These are phyloP conservation scores for Barbatosphaeria neglecta DNA, from an alignment of 495 filamentous ascomycete genomes.

Conservation along the genomic window DNA sequence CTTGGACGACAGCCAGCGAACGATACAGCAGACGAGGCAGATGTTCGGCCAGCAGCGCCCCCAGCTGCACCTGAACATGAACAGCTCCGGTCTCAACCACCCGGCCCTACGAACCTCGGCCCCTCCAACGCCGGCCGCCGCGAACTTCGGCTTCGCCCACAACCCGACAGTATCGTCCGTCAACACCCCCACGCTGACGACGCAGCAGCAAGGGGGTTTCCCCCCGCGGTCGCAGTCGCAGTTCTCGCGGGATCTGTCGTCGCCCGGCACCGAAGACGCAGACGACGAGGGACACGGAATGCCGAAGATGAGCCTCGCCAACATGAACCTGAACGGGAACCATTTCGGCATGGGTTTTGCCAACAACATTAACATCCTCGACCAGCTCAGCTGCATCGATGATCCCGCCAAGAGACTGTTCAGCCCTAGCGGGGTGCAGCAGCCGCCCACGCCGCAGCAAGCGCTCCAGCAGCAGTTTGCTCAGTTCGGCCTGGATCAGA, in stretches of 20 bases:
- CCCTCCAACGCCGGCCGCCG: constrained; percentile 72
- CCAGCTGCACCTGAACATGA: constrained; percentile 65
- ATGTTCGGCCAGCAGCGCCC: constrained; percentile 67
- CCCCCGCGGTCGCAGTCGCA: constrained; percentile 33
- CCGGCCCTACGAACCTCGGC: constrained; percentile 77
- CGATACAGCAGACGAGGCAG: constrained; percentile 45
- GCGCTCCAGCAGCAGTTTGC: constrained; percentile 49
- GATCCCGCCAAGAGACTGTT: constrained; percentile 91
- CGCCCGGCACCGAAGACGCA: constrained; percentile 27
- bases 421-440: constrained; percentile 63
- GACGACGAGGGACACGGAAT: constrained; percentile 50
- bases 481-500: constrained; percentile 52
- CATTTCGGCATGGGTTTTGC: constrained; percentile 23
- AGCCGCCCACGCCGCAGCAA: constrained; percentile 23
- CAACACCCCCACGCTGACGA: constrained; percentile 80
- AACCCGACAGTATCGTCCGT: constrained; percentile 98
- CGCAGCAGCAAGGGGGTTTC: constrained; percentile 38
- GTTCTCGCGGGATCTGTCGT: constrained; percentile 32
- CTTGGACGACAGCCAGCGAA: constrained; percentile 45
- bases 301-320: constrained; percentile 47
- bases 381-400: constrained; percentile 57
- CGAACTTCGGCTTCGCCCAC: constrained; percentile 65
- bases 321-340: constrained; percentile 36
- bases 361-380: constrained; percentile 9
- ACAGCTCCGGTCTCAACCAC: constrained; percentile 50